phyloP scores from a whole-genome alignment of 768 basidiomycete species.

The Dentipellis sp. region DNA sequence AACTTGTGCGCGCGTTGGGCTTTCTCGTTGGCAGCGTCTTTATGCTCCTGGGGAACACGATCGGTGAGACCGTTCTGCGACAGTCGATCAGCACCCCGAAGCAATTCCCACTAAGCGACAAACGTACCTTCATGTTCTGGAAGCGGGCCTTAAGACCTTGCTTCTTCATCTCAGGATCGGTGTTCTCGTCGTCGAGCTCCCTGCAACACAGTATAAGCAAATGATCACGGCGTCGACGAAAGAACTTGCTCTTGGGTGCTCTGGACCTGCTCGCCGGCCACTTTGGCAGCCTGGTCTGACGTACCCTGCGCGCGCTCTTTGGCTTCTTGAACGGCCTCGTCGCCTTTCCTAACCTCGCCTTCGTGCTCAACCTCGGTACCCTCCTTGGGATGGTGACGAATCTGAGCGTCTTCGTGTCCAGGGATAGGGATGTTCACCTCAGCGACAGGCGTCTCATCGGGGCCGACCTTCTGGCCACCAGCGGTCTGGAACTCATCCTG shows the following conservation, averaged over 20 bases:
- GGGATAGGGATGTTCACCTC: conserved; percentile 37
- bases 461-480: conserved; percentile 30
- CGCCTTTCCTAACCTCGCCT: conserved; percentile 17
- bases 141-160: conserved; percentile 23
- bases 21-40: conserved; percentile 44
- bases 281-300: conserved; percentile 2
- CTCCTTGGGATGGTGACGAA: conserved; percentile 44
- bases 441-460: conserved; percentile 38
- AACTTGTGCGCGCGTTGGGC: conserved; percentile 55
- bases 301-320: conserved; percentile 7
- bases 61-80: conserved; percentile 37
- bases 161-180: conserved; percentile 30
- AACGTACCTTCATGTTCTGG: conserved; percentile 21
- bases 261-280: conserved; percentile 12
- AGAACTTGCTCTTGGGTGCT: conserved; percentile 12
- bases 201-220: not conserved
- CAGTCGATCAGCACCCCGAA: not conserved
- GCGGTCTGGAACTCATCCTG: conserved; percentile 53
- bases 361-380: conserved; percentile 25
- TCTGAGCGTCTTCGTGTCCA: conserved; percentile 20
- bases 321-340: conserved; percentile 12
- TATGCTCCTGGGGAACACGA: conserved; percentile 61
- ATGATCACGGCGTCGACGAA: no score
- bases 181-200: conserved; percentile 20
- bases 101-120: not conserved